Base-by-base conservation (phyloP, 345 rosid genomes). In the Hibiscus tridactylites region DNA sequence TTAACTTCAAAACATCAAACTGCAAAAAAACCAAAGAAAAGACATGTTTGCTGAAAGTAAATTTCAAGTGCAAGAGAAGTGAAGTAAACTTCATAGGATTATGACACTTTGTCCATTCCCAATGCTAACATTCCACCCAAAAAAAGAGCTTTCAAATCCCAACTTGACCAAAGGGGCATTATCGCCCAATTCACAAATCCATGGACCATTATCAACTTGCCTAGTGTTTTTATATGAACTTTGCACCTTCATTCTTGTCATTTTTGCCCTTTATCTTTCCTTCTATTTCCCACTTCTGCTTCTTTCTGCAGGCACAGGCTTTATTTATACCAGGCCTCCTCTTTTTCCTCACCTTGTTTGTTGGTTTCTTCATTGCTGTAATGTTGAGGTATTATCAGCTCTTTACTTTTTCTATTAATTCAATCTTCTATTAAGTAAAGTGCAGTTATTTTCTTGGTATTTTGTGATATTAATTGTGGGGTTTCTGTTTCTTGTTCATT, bases 331-430 rank as follows among this genome's bases (percentile, higher is more conserved):
- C 60, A 50, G n/a, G n/a, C 60, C 44, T 46, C 56, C 70, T 56
- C 3, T 12, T 28, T 49, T 9, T 3, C 16, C 5, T 29, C 59
- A 29, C 28, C 44, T 46, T 46, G 35, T 9, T 62, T 62, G 24
- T 24, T 21, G 39, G 61, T 65, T 69, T 15, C 57, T 72, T 61
- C 80, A 56, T 75, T 72, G 64, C 71, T 58, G 66, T 60, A 68
- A 65, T 77, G 21, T 44, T 75, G 54, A 82, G 85, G 83, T 82
- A 76, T 52, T 67, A 11, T 62, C 61, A 28, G 42, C 17, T 21
- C 19, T 3, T 17, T 66, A 26, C 66, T 35, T 6, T 64, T 64
- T 26, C 17, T 46, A 21, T 57, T 24, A 10, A 10, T 21, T 57
- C 31, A 5, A 28, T 17, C 31, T 57, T 57, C 15, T 57, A 16